Evolutionary conservation across 495 filamentous ascomycete species (phyloP), one percentile per base, ranked within the genome.

Genomic region (Penicillium malachiteum): DNA sequence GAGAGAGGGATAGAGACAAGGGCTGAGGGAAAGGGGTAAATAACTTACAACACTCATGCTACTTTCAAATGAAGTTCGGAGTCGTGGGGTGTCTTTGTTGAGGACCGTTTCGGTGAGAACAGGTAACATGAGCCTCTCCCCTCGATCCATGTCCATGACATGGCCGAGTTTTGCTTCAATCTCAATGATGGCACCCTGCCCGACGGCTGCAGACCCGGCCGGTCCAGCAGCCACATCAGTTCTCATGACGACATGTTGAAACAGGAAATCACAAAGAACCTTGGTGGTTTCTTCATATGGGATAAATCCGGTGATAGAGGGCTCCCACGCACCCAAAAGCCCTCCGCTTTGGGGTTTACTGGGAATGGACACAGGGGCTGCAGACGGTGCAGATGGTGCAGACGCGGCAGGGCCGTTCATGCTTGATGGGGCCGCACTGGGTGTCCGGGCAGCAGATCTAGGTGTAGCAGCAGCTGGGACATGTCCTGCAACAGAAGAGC

Each of bases 121-220:
- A 7, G 85, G 84, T 16, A 93, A 64, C 3, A 68, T 67, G 37
- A 93, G 71, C 35, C 91, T 80, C n/a, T 86, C 78, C 48, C 84
- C 79, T 2, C 82, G 85, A 54, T 81, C 79, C 68, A 79, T 84
- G 62, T 92, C 85, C 39, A 96, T 81, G 13, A 96, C 70, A 40
- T 81, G 85, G 47, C 93, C 93, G 14, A 97, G 69, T 68, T 96
- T 97, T 8, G 91, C 92, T 72, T 97, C 92, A 52, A 97, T 88
- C 70, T 97, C 92, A 38, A 96, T 80, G 52, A 90, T 80, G n/a
- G 88, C 80, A 5, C 82, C 84, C 49, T 87, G 82, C 21, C 79
- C 79, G 8, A 58, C 58, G 5, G 81, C 71, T 55, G 80, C 78
- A 30, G 73, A 71, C 30, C 76, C 78, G 12, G 73, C 69, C 8